Evolutionary conservation across 2,329 filamentous ascomycete genomes (phyloP), one percentile per base, ranked within the genome.

Genomic region (Akanthomyces muscarius): DNA sequence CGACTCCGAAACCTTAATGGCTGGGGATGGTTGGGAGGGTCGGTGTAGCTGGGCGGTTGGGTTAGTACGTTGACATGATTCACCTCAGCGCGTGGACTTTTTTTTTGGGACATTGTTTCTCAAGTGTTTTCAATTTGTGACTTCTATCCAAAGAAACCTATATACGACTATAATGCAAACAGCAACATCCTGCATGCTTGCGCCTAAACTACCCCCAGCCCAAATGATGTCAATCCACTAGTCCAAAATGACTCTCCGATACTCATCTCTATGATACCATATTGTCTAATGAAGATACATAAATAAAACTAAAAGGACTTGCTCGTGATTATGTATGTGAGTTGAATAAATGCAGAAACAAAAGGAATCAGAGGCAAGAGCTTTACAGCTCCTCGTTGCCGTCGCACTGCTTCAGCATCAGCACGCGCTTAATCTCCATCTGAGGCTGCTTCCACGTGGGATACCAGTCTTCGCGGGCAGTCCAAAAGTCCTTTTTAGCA

Each of bases 401-500:
- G 67, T 88, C 83, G 69, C 86, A 89, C 72, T 90, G 86, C 73
- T 89, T 85, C 85, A 82, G 83, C 80, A 91, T 90, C 65, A 84
- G 79, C 25, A 94, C 89, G 67, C 83, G 86, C 72, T 83, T 87
- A 30, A 94, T 77, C 71, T 89, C 81, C 81, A 93, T 83, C 70
- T 86, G 81, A 1, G 87, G 88, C 67, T 82, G 78, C 64, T 82
- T 83, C 90, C 90, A 93, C 0, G 89, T 92, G 5, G 88, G 84
- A 51, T 82, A 76, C 90, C 90, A 94, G 33, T 78, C 67, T 61
- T 86, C 78, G 53, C 83, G 81, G 0, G 86, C 82, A 21, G 87
- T 78, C 90, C 90, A 95, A 73, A 96, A 96, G 71, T 94, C 90
- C 69, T 83, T 85, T 74, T 82, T 85, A 8, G 91, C 90, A 13